Evolutionary conservation across 2,329 filamentous ascomycete genomes (phyloP).

Genomic region (Aspergillus nomiae): DNA sequence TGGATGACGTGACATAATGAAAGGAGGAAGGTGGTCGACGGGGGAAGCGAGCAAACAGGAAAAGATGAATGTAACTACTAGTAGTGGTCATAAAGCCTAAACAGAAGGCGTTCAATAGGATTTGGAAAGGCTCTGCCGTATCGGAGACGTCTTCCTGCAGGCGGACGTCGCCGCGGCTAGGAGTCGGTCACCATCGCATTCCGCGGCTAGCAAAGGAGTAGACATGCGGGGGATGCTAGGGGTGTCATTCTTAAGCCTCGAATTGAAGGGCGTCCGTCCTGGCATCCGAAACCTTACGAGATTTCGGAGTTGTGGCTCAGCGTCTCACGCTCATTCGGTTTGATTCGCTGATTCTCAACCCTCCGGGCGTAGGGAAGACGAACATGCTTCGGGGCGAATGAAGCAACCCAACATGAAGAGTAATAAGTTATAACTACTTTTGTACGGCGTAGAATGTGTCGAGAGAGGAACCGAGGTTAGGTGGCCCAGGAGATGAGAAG

Average conservation of each 20-base stretch:
- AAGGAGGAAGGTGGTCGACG: neutral
- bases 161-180: neutral
- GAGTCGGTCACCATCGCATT: constrained; percentile 2
- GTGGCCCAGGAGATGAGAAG: constrained; percentile 6
- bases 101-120: neutral
- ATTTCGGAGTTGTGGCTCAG: neutral
- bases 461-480: neutral
- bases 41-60: neutral
- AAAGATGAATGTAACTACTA: neutral
- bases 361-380: neutral
- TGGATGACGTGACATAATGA: constrained; percentile 32
- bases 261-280: neutral
- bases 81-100: neutral
- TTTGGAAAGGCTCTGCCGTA: neutral
- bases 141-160: constrained; percentile 3
- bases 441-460: too few species aligned
- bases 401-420: neutral
- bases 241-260: neutral
- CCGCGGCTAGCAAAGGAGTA: constrained; percentile 2
- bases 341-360: neutral
- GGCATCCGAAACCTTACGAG: neutral
- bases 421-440: neutral
- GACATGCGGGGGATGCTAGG: neutral
- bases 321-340: neutral
- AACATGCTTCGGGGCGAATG: neutral